Evolutionary conservation across 176 grass and related monocot species (phyloP), one percentile per base, ranked within the genome.

Genomic region (Tillandsia leiboldiana): DNA sequence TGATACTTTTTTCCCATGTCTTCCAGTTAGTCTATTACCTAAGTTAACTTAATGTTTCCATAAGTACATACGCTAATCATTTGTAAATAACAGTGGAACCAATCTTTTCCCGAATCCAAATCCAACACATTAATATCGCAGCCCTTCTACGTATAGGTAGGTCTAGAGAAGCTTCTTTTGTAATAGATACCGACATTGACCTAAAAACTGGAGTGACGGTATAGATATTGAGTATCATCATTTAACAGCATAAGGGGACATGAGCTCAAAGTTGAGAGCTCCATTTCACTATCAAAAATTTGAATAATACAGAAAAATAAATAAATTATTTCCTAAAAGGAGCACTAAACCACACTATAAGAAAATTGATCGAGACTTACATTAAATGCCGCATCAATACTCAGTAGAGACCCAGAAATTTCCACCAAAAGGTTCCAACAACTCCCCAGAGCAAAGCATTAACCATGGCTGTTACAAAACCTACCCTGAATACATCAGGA

Each of bases 341-440:
- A 50, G 9, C 18, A 13, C 22, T 57, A 57, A n/a, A 61, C 15
- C 13, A 20, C n/a, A 18, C 54, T 59, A 18, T 20, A 8, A 22
- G 54, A 61, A 61, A 61, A 61, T 20, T 57, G 10, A 26, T 27
- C 7, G 50, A 28, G 24, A 77, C 33, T 61, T 69, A 26, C 28
- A 61, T 10, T 10, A 48, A 33, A 47, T 23, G 9, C 53, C 11
- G 17, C 33, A 3, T 42, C 33, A 42, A 42, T 42, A 3, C 42
- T 96, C 67, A 96, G 64, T 96, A 96, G 20, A 96, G 85, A 11
- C 92, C 80, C 70, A 96, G 73, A 77, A 88, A 82, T 76, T 96
- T 91, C 92, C 88, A 96, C 92, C 92, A 91, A 26, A 91, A 78
- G 28, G 78, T 73, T 67, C 92, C 92, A 80, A 96, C 83, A 64